Evolutionary conservation across 768 basidiomycete species (phyloP).

Genomic region (Lactifluus rugatus): DNA sequence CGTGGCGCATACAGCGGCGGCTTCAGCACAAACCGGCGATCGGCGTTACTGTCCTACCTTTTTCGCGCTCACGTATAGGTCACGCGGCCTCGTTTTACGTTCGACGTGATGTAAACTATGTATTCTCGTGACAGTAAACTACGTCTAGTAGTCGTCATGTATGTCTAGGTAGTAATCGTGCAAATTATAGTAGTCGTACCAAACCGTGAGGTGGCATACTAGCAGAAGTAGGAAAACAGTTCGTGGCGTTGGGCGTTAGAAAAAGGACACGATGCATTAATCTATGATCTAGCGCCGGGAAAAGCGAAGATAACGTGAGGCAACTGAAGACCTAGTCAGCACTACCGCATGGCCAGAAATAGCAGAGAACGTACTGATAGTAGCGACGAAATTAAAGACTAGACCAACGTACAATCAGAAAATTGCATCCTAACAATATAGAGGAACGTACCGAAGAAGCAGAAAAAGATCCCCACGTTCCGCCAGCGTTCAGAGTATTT

Average conservation of each 20-base stretch:
- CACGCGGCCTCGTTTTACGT: neutral
- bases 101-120: neutral
- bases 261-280: neutral
- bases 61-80: slow-evolving; percentile 5
- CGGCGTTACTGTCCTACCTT: slow-evolving; percentile 10
- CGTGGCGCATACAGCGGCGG: slow-evolving; percentile 1
- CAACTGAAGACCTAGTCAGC: slow-evolving; percentile 33
- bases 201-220: neutral
- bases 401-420: neutral
- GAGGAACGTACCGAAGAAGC: slow-evolving; percentile 41
- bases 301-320: slow-evolving; percentile 49
- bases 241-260: neutral
- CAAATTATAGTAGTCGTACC: neutral
- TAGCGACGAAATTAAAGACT: slow-evolving; percentile 63
- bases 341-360: neutral
- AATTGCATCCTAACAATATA: neutral
- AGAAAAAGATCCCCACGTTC: slow-evolving; percentile 56
- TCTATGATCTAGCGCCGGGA: slow-evolving; percentile 14
- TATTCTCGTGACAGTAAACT: neutral
- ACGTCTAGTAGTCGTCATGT: neutral
- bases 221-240: neutral
- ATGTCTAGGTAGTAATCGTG: neutral
- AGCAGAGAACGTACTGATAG: slow-evolving; percentile 33
- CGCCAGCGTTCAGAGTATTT: slow-evolving; percentile 52
- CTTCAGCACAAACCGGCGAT: neutral